Conservation (phyloP, 495 filamentous ascomycete genomes). For the Podospora pseudopauciseta region DNA sequence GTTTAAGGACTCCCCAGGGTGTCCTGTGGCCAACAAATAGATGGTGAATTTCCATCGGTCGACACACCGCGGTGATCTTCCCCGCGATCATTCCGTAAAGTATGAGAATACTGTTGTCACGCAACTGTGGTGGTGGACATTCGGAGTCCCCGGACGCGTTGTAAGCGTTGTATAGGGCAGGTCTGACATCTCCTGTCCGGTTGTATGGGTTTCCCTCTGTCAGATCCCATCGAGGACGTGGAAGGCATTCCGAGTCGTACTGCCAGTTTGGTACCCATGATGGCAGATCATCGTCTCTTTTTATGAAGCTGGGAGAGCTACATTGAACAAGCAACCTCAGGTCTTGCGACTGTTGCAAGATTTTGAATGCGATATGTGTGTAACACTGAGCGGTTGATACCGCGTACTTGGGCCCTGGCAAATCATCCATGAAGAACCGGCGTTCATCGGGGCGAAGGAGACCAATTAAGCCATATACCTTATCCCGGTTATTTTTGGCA, state of each 20-base stretch:
- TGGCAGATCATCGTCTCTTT: neutral
- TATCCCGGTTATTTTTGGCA: neutral
- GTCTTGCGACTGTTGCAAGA: neutral
- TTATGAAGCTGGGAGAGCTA: neutral
- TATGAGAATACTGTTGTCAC: neutral
- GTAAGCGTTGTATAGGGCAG: neutral
- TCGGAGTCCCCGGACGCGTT: neutral
- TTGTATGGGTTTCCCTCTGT: neutral
- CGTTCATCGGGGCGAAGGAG: neutral
- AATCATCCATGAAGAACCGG: neutral
- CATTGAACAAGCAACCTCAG: neutral
- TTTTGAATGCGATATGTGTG: neutral
- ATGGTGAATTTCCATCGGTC: neutral
- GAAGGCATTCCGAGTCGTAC: neutral
- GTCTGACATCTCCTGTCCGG: neutral
- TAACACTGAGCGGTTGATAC: neutral
- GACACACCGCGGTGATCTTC: neutral
- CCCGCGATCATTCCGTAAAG: neutral
- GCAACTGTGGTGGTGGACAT: neutral
- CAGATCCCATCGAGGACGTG: neutral
- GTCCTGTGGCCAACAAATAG: neutral
- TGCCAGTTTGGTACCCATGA: neutral
- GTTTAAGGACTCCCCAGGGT: neutral
- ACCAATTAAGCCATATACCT: neutral
- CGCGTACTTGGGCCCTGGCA: neutral